Evolutionary conservation across 352 stramenopile genomes (phyloP), one percentile per base, ranked within the genome.

Genomic region (Peronospora destructor): DNA sequence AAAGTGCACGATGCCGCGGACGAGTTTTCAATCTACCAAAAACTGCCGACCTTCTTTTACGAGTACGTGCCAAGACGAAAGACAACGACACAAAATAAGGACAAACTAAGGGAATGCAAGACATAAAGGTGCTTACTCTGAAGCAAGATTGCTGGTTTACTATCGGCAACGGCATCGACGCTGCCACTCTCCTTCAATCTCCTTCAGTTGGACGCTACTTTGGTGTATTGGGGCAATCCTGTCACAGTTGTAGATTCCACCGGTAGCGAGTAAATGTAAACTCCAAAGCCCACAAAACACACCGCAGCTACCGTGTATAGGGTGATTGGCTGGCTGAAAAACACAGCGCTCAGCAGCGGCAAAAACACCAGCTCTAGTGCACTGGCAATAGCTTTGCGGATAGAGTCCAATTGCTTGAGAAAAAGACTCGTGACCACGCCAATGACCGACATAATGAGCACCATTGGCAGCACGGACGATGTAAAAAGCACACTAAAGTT

Each of bases 21-120:
- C 61, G 78, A 92, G 53, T 92, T 83, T 58, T 79, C 78, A 2
- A 76, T 89, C 12, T 92, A 92, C 64, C 78, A 90, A 59, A 90
- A 85, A 46, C 61, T 92, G 16, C 81, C 81, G 0, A 92, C 81
- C 13, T 92, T 92, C 50, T 92, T 92, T 59, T 92, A 92, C 70
- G 81, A 92, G 57, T 92, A 90, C 61, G 78, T 80, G 68, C 71
- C 72, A n/a, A 55, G 58, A 42, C 84, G 78, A 45, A 86, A 85
- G 56, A 81, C 34, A 39, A 21, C 5, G 10, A 39, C 14, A 50
- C 64, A 66, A 34, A 45, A 69, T 46, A 61, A 61, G 41, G 26
- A 46, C 25, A 21, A 14, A 36, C n/a, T 3, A 16, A 29, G 21
- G 26, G 7, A 16, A 28, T 32, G 37, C 37, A 43, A 39, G 34